Percentiles rank a stretch among this genome's conserved stretches.
These are phyloP conservation scores for Purshia tridentata DNA, from an alignment of 306 rosid species.

Conservation along the genomic window DNA sequence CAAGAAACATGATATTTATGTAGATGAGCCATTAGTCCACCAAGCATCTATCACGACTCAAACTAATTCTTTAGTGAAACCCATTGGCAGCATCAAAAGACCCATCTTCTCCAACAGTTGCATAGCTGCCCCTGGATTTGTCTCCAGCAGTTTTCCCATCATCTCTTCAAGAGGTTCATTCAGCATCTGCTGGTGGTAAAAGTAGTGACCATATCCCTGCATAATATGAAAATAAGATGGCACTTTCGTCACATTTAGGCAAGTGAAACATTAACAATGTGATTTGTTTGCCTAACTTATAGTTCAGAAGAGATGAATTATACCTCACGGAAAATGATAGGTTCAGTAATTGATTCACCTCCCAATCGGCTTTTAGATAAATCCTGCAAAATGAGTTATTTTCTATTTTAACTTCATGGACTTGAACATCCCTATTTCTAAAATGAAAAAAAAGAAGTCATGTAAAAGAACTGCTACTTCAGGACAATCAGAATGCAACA, in stretches of 20 bases:
- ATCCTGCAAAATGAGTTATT: conserved; percentile 48
- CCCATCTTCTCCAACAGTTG: conserved; percentile 74
- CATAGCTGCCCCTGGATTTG: conserved; percentile 52
- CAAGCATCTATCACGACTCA: conserved; percentile 26
- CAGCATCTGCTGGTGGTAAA: conserved; percentile 46
- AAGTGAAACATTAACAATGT: background rate
- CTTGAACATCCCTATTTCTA: background rate
- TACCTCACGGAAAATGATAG: conserved; percentile 81
- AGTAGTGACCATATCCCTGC: conserved; percentile 90
- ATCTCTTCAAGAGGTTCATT: conserved; percentile 91
- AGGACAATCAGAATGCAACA: background rate
- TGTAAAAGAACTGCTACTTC: too few relatives aligned
- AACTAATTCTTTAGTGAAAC: conserved; percentile 43
- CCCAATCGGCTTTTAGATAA: conserved; percentile 59
- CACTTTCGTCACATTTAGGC: background rate
- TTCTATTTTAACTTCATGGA: background rate
- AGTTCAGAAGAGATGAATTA: background rate
- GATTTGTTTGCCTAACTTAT: background rate
- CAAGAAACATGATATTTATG: background rate
- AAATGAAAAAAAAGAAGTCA: background rate
- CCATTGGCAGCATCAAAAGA: conserved; percentile 60
- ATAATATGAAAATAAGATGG: background rate
- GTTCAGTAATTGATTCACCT: conserved; percentile 54
- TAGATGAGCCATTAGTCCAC: background rate
- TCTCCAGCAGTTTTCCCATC: conserved; percentile 76